Base-by-base conservation (phyloP, 176 grass and related monocot genomes). In the Microstegium vimineum region DNA sequence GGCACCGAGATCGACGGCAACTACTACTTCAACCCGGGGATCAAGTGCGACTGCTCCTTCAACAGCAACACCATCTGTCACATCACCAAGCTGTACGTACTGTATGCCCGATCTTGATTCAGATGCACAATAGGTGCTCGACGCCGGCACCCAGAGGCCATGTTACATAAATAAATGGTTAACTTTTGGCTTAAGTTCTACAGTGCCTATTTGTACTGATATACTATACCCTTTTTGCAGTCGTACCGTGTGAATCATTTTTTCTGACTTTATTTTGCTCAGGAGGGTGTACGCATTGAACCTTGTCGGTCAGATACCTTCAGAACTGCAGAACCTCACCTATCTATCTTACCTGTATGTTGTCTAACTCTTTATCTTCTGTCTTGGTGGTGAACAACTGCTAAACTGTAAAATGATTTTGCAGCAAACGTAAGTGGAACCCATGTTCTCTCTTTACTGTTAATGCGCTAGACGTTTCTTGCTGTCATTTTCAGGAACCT, bases 21-120 rank as follows among this genome's bases (percentile, higher is more conserved):
- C 26, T 2, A 2, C 5, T 0, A 23, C 25, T 65, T 89, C 76
- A 93, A 91, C 41, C 94, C 88, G 10, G 83, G 18, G 62, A 85
- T 96, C 72, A 93, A 84, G 43, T 96, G 94, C 54, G 62, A 18
- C 36, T 97, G 94, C 90, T 82, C 63, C 45, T 81, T 56, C 79
- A 73, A 79, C 65, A 32, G 5, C 68, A 11, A 0, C 15, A 79
- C 76, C 33, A 80, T 87, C 38, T 96, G 90, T 83, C 94, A 91
- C 72, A 89, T 96, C 75, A 75, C 79, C 42, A 36, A 63, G 32
- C 37, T 93, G 90, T 96, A 84, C 16, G n/a, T n/a, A n/a, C n/a
- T n/a, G 83, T 61, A 1, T 17, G 46, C 6, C 22, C 33, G 0
- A 0, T 38, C 18, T 77, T 59, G 56, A 12, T 42, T 20, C 5